Conservation (phyloP, 1,284 basidiomycete species). For the Cutaneotrichosporon cyanovorans region DNA sequence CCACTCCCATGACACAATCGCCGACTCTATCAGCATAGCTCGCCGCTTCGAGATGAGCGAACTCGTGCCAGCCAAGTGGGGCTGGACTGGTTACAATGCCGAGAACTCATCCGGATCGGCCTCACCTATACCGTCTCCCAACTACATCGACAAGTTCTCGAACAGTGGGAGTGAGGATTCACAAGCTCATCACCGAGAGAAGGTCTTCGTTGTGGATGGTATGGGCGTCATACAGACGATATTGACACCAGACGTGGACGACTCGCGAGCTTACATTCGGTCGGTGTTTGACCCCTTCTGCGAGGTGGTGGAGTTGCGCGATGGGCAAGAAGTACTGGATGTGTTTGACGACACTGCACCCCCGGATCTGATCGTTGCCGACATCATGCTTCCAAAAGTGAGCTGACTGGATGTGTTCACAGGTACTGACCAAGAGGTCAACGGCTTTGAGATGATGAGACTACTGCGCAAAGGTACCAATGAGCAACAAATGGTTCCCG, state of each 20-base stretch:
- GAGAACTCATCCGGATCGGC: too few species aligned
- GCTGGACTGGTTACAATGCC: too few species aligned
- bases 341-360: conserved; percentile 20
- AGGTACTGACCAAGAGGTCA: conserved; percentile 17
- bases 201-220: conserved; percentile 42
- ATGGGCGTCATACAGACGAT: neutral
- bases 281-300: conserved; percentile 44
- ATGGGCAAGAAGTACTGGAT: conserved; percentile 44
- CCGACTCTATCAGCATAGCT: too few species aligned
- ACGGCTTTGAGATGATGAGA: conserved; percentile 31
- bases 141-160: too few species aligned
- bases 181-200: conserved; percentile 34
- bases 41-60: too few species aligned
- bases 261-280: conserved; percentile 37
- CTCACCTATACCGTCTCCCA: too few species aligned
- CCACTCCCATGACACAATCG: conserved; percentile 6
- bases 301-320: conserved; percentile 42
- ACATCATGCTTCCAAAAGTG: conserved; percentile 45
- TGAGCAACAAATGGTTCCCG: conserved; percentile 23
- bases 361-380: conserved; percentile 43
- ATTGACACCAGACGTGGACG: conserved; percentile 22
- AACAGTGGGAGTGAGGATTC: too few species aligned
- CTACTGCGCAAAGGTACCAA: conserved; percentile 19
- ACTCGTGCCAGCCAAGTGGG: too few species aligned
- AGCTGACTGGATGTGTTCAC: neutral